Conservation (phyloP, 1,284 basidiomycete species). For the Boletus sp. region DNA sequence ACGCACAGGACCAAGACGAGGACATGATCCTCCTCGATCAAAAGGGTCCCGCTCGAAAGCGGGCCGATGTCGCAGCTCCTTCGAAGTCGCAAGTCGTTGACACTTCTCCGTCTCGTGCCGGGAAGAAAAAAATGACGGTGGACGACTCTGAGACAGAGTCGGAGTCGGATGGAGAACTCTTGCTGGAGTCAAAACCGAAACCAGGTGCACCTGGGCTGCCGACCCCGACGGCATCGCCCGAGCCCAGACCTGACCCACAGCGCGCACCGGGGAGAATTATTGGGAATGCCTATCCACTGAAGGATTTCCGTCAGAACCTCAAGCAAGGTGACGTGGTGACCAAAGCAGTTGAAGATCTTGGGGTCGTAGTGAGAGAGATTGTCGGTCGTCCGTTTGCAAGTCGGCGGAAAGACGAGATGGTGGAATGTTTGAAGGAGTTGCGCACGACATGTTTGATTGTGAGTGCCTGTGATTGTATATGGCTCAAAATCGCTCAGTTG, state of each 20-base stretch:
- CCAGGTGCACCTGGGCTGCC: slow-evolving; percentile 32
- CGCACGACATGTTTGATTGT: slow-evolving; percentile 64
- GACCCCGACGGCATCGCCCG: slow-evolving; percentile 50
- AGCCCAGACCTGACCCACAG: slow-evolving; percentile 41
- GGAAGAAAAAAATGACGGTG: slow-evolving; percentile 28
- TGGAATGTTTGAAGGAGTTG: slow-evolving; percentile 68
- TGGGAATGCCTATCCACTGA: slow-evolving; percentile 67
- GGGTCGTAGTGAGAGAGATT: slow-evolving; percentile 66
- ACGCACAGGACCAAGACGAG: slow-evolving; percentile 59
- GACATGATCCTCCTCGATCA: slow-evolving; percentile 59
- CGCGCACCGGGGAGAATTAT: slow-evolving; percentile 58
- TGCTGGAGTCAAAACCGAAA: slow-evolving; percentile 25
- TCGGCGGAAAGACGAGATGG: slow-evolving; percentile 61
- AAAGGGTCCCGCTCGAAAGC: slow-evolving; percentile 34
- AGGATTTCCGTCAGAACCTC: slow-evolving; percentile 71
- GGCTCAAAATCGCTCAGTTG: neutral
- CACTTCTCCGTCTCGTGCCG: slow-evolving; percentile 14
- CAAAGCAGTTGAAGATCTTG: slow-evolving; percentile 80
- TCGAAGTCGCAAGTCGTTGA: slow-evolving; percentile 6
- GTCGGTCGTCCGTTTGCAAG: slow-evolving; percentile 65
- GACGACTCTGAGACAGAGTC: slow-evolving; percentile 43
- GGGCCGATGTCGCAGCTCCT: neutral
- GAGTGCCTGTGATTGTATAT: slow-evolving; percentile 16
- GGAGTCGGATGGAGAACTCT: slow-evolving; percentile 39
- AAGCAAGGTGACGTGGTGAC: slow-evolving; percentile 71